Conservation (phyloP, 2,329 filamentous ascomycete species). For the Pseudocercospora fuligena region DNA sequence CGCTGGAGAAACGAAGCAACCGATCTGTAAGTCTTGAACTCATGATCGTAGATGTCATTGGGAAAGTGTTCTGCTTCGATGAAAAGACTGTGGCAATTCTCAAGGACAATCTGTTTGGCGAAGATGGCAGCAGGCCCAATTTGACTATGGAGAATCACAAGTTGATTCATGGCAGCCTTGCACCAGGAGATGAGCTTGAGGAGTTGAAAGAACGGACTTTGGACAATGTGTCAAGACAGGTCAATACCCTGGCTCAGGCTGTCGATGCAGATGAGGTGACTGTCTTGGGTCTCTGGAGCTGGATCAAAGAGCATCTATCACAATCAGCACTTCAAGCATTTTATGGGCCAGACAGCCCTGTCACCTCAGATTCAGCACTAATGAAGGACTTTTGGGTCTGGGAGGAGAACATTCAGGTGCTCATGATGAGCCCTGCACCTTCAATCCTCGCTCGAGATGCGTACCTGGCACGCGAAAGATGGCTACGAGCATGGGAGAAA, state of each 20-base stretch:
- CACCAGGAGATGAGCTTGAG: constrained; percentile 3
- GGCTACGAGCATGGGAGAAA: constrained; percentile 35
- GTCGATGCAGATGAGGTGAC: constrained; percentile 18
- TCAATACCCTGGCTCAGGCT: constrained; percentile 16
- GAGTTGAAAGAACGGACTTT: constrained; percentile 2
- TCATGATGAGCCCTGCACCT: constrained; percentile 38
- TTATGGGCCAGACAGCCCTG: constrained; percentile 52
- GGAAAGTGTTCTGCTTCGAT: constrained; percentile 47
- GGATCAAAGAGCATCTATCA: constrained; percentile 46
- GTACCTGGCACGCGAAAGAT: constrained; percentile 42
- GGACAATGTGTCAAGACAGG: not conserved
- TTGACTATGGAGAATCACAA: not conserved
- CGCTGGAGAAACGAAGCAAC: constrained; percentile 44
- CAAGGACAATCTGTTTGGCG: constrained; percentile 26
- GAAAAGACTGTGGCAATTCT: constrained; percentile 39
- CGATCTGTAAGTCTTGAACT: constrained; percentile 51
- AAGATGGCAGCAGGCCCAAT: not conserved
- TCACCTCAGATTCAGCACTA: constrained; percentile 41
- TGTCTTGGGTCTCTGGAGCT: constrained; percentile 47
- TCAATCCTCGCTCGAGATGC: constrained; percentile 46
- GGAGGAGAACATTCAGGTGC: constrained; percentile 40
- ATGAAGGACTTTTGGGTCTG: constrained; percentile 51
- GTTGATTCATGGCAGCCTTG: constrained; percentile 7
- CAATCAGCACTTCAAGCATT: constrained; percentile 47
- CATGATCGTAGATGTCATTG: constrained; percentile 46